Base-by-base conservation (phyloP, 2,329 filamentous ascomycete genomes). In the Westerdykella sp. region DNA sequence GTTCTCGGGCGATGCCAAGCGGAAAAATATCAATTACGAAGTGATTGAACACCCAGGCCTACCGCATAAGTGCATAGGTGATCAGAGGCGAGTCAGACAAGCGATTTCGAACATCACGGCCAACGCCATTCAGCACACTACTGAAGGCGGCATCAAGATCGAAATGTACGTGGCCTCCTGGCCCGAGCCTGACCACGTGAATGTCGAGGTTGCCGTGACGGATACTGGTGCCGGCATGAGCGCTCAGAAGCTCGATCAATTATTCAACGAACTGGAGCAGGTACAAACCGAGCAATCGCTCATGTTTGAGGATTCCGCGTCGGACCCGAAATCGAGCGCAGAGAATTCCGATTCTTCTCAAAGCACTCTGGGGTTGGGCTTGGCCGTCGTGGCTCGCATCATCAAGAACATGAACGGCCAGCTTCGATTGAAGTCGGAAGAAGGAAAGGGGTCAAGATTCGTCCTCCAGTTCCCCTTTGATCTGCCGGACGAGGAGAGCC, bases 361-460 rank as follows among this genome's bases (percentile, higher is more conserved):
- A 14, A 18, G 32, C 7, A 13, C 32, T 11, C 67, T 95, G 1
- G 90, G 90, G 0, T 75, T 95, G 9, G 90, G 89, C 0, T 74
- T 95, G n/a, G 89, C 89, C 0, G 75, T 94, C 11, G 89, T 95
- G n/a, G 85, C 87, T 13, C 80, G 89, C 31, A 87, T 88, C 30
- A 76, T 95, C 25, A 79, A 83, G n/a, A 95, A 89, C 57, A 93
- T 95, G 86, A 84, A 91, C 45, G 90, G 89, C 0, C 89, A 95
- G 57, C 67, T 95, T 23, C 80, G 87, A 1, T 69, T 95, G 1
- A 91, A 89, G 56, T 95, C 88, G 0, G 87, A 93, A 56, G 78
- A 85, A 59, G 85, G 85, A 2, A 85, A 84, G 54, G 89, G 90
- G 1, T 90, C 88, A 14, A 77, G 85, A 41, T 95, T 95, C 50